Evolutionary conservation across 208 protist species (phyloP), one percentile per base, ranked within the genome.

Genomic region (Acanthamoeba sp.): DNA sequence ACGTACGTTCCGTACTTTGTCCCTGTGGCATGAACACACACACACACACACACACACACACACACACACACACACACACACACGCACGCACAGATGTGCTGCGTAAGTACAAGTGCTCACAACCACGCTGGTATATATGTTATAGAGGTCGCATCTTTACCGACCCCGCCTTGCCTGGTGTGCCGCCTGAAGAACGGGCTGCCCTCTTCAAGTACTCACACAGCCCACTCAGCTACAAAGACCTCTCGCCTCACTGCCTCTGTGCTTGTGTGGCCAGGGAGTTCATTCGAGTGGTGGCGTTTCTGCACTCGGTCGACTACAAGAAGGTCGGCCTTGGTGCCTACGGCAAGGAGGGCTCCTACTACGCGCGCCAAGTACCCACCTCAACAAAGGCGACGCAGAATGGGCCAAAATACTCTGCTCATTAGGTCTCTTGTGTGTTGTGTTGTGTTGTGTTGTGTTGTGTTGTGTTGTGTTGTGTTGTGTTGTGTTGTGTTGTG

Each of bases 231-330:
- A 3, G 42, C 10, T 48, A 71, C 32, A 71, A 71, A 32, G 27
- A n/a, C n/a, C n/a, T n/a, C n/a, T n/a, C n/a, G n/a, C n/a, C n/a
- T n/a, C 27, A 64, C 7, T 16, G 4, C 9, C 27, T 27, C 6
- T 32, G 57, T 64, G 57, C 16, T 64, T 32, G 57, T 48, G 42
- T 10, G 10, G 3, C 6, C 24, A 85, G 76, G 42, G 76, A 85
- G 45, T 85, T 85, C 45, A 85, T 85, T 36, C 16, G 73, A 2
- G 76, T 85, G 76, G 57, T 85, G 76, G 76, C 76, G 27, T 85
- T 85, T 27, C 76, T 97, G 34, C 96, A 97, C 85, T 24, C 45
- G 38, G 50, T 96, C 18, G 78, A 97, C 80, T 95, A 38, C 52
- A 59, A 89, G 32, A 87, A 66, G 29, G 38, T 95, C 27, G 95